These are phyloP conservation scores for Thelonectria blattea DNA, from an alignment of 2,329 filamentous ascomycete species.

Conservation along the genomic window DNA sequence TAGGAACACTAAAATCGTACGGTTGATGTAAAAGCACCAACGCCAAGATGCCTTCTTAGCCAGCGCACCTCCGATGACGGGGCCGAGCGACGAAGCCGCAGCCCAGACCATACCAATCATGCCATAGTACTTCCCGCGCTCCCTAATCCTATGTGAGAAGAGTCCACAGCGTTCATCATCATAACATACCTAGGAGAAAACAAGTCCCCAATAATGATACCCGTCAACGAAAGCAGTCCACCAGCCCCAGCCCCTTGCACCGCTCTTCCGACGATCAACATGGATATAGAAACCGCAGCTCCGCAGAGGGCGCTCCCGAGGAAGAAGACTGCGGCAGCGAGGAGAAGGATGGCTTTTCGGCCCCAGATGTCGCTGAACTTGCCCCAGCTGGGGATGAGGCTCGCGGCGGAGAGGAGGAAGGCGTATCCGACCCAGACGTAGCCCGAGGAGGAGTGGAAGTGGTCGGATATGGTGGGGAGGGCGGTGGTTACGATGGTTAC, in stretches of 20 bases:
- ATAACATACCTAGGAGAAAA: slow-evolving; percentile 39
- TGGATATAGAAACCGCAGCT: slow-evolving; percentile 49
- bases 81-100: slow-evolving; percentile 1
- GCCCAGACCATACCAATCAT: slow-evolving; percentile 8
- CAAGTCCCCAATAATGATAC: slow-evolving; percentile 57
- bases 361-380: slow-evolving; percentile 63
- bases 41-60: slow-evolving; percentile 3
- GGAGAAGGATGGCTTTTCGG: slow-evolving; percentile 56
- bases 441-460: slow-evolving; percentile 66
- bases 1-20: background rate
- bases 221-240: slow-evolving; percentile 55
- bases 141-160: background rate
- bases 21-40: slow-evolving; percentile 15
- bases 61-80: background rate
- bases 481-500: slow-evolving; percentile 4
- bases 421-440: slow-evolving; percentile 76
- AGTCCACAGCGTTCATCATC: background rate
- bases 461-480: slow-evolving; percentile 59
- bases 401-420: slow-evolving; percentile 70
- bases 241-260: slow-evolving; percentile 57
- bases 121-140: slow-evolving; percentile 12
- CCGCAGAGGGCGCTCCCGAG: slow-evolving; percentile 55
- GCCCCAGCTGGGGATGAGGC: slow-evolving; percentile 69
- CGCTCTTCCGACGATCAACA: slow-evolving; percentile 54
- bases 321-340: slow-evolving; percentile 55